Percentiles rank a stretch among this genome's conserved stretches.
Conservation (phyloP, 1,284 basidiomycete genomes). For the Cryptococcus deneoformans region DNA sequence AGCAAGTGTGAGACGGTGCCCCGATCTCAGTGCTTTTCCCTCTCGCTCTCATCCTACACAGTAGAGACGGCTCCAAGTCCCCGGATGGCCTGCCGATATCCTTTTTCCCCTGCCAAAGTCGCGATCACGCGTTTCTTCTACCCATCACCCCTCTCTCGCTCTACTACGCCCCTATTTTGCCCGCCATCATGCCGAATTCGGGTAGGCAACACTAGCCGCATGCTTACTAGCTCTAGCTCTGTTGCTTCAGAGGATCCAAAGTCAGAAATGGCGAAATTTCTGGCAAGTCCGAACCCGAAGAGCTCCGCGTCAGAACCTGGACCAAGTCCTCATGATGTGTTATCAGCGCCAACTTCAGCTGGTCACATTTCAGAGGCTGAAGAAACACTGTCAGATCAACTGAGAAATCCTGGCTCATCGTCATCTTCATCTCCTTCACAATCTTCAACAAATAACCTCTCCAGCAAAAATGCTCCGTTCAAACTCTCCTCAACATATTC, state of each 20-base stretch:
- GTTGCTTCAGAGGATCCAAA: not conserved
- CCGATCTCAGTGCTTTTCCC: too few species aligned
- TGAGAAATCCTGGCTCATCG: not conserved
- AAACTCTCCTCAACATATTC: not conserved
- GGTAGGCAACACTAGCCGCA: too few species aligned
- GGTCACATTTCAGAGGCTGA: too few species aligned
- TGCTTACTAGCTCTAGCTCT: not conserved
- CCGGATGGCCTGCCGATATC: conserved; percentile 12
- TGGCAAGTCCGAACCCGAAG: not conserved
- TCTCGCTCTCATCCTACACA: too few species aligned
- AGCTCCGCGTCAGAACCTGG: not conserved
- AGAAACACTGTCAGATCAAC: not conserved
- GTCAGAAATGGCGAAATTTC: not conserved
- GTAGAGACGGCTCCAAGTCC: not conserved
- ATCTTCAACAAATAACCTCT: not conserved
- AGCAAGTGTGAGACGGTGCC: too few species aligned
- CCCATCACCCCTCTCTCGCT: not conserved
- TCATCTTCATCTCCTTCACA: not conserved
- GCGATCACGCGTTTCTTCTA: not conserved
- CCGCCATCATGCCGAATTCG: not conserved
- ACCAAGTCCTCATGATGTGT: not conserved
- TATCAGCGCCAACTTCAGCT: not conserved
- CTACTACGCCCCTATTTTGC: not conserved
- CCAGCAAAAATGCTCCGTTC: not conserved
- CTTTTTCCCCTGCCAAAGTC: not conserved